Evolutionary conservation across 441 rosid species (phyloP), one percentile per base, ranked within the genome.

Genomic region (Populus hybrid): DNA sequence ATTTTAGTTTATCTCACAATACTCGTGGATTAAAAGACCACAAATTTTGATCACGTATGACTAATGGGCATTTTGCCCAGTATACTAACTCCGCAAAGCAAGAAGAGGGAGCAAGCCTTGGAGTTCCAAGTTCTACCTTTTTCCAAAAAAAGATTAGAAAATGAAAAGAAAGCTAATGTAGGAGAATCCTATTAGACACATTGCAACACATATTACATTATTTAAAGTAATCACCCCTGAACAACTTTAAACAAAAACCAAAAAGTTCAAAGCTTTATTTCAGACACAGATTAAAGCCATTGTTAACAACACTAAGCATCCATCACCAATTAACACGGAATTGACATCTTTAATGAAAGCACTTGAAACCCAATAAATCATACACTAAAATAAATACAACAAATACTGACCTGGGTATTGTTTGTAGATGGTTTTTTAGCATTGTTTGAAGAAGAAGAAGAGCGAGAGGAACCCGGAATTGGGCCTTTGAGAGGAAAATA

Each of bases 401-500:
- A 36, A 38, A 53, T 2, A 79, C 77, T 70, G 35, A 67, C 85
- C 83, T 82, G 81, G 75, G 75, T 12, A 69, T 75, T 83, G 69
- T 81, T 50, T 28, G 76, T 23, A 1, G 69, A 67, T 6, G 76
- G 79, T 6, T 83, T 80, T 75, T 50, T 78, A 64, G 81, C 70
- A 5, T 73, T 35, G 38, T 18, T 4, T 16, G 83, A 67, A 11
- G 75, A 59, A 64, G 84, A 72, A 53, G 82, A 23, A 32, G 34
- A 5, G 65, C 82, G 77, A 69, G 86, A 75, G 67, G 91, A 79
- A 38, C 95, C 92, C 1, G 94, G 92, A 77, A 89, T 88, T 18
- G 90, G 92, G 40, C 94, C 93, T 79, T 82, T 90, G 72, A 87
- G 82, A 30, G 93, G 91, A 80, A 90, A 92, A 73, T 89, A 90